A percentile compares a stretch with the other conserved stretches of the same genome.
Conservation (phyloP, 192 early-diverging fungal species). For the Backusella sp. region DNA sequence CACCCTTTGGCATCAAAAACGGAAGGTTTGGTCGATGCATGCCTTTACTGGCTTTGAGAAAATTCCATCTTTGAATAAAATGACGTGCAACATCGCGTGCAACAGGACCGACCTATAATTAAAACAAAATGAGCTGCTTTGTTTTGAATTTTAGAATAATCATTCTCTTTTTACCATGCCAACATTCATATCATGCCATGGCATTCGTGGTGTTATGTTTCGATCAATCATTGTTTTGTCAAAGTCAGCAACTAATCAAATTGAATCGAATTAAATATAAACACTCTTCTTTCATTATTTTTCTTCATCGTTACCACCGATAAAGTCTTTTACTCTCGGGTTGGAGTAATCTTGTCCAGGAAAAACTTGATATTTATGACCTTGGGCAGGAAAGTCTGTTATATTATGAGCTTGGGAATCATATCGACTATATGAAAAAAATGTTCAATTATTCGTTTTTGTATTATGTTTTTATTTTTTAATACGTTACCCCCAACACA, state of each 20-base stretch:
- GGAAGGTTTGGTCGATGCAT: slow-evolving; percentile 79
- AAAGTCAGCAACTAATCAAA: slow-evolving; percentile 24
- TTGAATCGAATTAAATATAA: background rate
- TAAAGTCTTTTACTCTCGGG: slow-evolving; percentile 80
- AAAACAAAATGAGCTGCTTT: background rate
- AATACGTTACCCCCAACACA: slow-evolving; percentile 71
- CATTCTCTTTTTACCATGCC: slow-evolving; percentile 49
- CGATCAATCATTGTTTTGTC: slow-evolving; percentile 41
- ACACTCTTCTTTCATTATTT: background rate
- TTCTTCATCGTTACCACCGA: slow-evolving; percentile 38
- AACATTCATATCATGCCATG: slow-evolving; percentile 87
- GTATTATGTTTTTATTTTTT: background rate
- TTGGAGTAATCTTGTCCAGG: slow-evolving; percentile 89
- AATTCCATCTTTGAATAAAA: slow-evolving; percentile 90
- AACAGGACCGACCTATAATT: slow-evolving; percentile 59
- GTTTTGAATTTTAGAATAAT: background rate
- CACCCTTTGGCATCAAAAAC: slow-evolving; percentile 72
- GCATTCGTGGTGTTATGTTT: slow-evolving; percentile 66
- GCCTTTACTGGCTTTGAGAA: slow-evolving; percentile 73
- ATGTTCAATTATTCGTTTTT: background rate
- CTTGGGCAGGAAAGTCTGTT: slow-evolving; percentile 59
- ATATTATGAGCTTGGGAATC: slow-evolving; percentile 79
- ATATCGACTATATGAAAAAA: slow-evolving; percentile 60
- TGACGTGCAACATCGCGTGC: slow-evolving; percentile 86
- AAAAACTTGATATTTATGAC: slow-evolving; percentile 48